phyloP scores from a whole-genome alignment of 2,329 filamentous ascomycete species.

The Albophoma yamanashiensis region DNA sequence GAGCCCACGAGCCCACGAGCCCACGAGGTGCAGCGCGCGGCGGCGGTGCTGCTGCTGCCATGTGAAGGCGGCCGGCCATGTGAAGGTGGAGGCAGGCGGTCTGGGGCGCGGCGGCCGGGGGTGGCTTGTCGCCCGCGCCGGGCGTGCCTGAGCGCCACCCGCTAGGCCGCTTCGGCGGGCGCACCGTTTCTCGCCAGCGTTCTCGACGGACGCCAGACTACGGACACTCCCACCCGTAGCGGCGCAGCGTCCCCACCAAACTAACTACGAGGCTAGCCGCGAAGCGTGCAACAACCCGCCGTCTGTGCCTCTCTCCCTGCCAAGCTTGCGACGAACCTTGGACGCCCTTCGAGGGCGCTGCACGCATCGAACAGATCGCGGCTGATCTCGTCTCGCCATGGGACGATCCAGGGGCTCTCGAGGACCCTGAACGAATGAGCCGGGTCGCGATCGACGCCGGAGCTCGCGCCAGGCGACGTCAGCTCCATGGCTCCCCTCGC shows the following conservation, averaged over 20 bases:
- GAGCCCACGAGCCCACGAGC: too few species aligned
- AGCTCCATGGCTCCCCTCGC: too few species aligned
- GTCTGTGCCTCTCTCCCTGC: not conserved
- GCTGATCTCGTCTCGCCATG: too few species aligned
- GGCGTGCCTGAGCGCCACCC: not conserved
- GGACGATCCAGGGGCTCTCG: not conserved
- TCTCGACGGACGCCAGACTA: not conserved
- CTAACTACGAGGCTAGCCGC: not conserved
- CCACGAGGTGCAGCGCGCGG: not conserved
- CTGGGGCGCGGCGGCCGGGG: not conserved
- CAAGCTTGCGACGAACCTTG: too few species aligned
- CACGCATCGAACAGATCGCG: too few species aligned
- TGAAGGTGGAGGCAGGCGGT: too few species aligned
- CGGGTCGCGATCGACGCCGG: not conserved
- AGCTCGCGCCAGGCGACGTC: too few species aligned
- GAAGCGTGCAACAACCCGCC: not conserved
- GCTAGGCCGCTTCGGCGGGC: too few species aligned
- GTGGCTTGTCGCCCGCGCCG: not conserved
- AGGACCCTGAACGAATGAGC: not conserved
- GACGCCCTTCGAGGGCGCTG: too few species aligned
- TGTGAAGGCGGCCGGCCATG: too few species aligned
- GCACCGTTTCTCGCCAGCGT: too few species aligned
- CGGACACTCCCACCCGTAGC: not conserved
- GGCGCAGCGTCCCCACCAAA: not conserved
- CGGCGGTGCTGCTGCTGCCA: too few species aligned